Base-by-base conservation (phyloP, 1,284 basidiomycete species). In the Macrocystidia cucumis region DNA sequence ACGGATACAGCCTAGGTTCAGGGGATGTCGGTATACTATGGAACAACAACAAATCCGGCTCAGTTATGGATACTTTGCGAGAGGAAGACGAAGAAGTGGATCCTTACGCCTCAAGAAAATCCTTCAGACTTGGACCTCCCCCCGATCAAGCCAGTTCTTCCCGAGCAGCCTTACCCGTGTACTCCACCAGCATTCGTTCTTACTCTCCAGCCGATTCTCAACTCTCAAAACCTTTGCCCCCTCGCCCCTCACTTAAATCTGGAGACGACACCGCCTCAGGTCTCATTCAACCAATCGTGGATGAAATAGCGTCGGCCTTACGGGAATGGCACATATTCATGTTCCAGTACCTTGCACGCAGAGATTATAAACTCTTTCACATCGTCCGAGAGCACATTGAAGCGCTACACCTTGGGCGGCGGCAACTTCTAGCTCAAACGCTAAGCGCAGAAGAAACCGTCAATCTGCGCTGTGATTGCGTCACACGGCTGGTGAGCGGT, bases 221-320 rank as follows among this genome's bases (percentile, higher is more conserved):
- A 35, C 57, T 69, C 9, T 53, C 72, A 47, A 93, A 90, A 57
- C 86, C 85, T 2, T 67, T 90, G 5, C 93, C 93, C 2, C 93
- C 93, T 2, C 75, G 96, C 32, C 93, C 95, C 2, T 90, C 87
- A 8, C 74, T 98, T 34, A 93, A 92, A 43, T 88, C 89, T 3
- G 89, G 89, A 29, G 91, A 95, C 52, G 91, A 95, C 45, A 97
- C 92, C 1, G 71, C 75, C 2, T 81, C 83, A 0, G 91, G 91
- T 4, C 67, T 72, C 17, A 65, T 62, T 8, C 92, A 96, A 54
- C 95, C 93, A 1, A 81, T 98, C 50, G 78, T 98, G 35, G 95
- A 98, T 59, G 95, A 98, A 63, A 96, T 98, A 47, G 89, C 95
- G 0, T 95, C 91, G 13, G 92, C 95, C 0, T 65, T 98, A 27